These are phyloP conservation scores for Chaetomium sp. DNA, from an alignment of 2,329 filamentous ascomycete genomes.

Conservation along the genomic window DNA sequence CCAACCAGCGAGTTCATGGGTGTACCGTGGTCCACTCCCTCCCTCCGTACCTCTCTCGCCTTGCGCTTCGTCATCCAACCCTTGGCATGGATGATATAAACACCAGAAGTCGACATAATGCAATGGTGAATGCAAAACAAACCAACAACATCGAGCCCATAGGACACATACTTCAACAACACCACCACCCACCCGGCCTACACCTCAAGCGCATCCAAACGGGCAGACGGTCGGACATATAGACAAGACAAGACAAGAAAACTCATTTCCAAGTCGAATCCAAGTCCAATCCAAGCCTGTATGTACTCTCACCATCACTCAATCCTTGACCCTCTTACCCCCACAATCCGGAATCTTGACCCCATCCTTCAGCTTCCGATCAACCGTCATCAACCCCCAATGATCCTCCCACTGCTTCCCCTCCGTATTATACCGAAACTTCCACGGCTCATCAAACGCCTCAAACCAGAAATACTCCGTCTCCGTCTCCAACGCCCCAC, in stretches of 20 bases:
- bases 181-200: no score
- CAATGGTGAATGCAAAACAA: neutral
- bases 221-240: no score
- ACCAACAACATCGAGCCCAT: no score
- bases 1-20: no score
- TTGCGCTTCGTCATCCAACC: no score
- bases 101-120: neutral
- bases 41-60: no score
- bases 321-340: conserved; percentile 55
- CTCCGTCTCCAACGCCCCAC: conserved; percentile 67
- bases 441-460: conserved; percentile 96
- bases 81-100: no score
- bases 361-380: conserved; percentile 76
- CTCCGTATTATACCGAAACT: conserved; percentile 62
- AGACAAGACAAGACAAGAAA: neutral
- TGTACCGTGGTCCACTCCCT: no score
- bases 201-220: no score
- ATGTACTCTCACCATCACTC: neutral
- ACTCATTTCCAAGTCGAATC: neutral
- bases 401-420: conserved; percentile 85
- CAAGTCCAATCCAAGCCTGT: neutral
- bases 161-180: no score
- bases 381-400: conserved; percentile 85
- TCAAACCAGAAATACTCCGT: conserved; percentile 98
- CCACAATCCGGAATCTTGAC: conserved; percentile 82